Conservation (phyloP, 2,329 filamentous ascomycete species). For the Rutstroemia sp. region DNA sequence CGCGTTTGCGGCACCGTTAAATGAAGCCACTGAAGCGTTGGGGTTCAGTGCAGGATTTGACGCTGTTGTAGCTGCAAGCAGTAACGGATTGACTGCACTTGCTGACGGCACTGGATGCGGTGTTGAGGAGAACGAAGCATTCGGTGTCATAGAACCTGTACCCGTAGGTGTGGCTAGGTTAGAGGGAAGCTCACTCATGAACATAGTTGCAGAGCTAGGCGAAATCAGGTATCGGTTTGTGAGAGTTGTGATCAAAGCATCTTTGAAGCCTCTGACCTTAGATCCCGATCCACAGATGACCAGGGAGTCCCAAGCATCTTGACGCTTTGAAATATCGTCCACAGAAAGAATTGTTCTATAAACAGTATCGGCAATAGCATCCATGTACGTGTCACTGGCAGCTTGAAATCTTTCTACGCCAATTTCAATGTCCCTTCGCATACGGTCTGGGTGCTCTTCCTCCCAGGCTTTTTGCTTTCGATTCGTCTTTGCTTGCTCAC, state of each 20-base stretch:
- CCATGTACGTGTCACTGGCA: constrained; percentile 64
- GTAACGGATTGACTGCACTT: constrained; percentile 73
- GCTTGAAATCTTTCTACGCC: constrained; percentile 69
- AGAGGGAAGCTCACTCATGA: constrained; percentile 92
- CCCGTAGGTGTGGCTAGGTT: constrained; percentile 86
- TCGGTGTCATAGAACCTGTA: constrained; percentile 84
- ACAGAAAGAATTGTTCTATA: constrained; percentile 78
- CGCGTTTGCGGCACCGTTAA: constrained; percentile 23
- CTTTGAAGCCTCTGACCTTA: constrained; percentile 69
- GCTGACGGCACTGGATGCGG: constrained; percentile 49
- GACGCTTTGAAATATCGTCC: constrained; percentile 76
- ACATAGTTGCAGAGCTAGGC: constrained; percentile 88
- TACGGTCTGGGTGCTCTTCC: constrained; percentile 40
- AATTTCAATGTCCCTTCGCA: constrained; percentile 65
- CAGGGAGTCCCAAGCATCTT: constrained; percentile 84
- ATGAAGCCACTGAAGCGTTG: constrained; percentile 32
- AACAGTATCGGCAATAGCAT: constrained; percentile 76
- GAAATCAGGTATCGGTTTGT: constrained; percentile 81
- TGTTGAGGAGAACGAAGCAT: constrained; percentile 39
- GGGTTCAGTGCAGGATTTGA: constrained; percentile 29
- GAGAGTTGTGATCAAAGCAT: constrained; percentile 76
- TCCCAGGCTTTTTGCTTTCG: constrained; percentile 27
- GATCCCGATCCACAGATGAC: constrained; percentile 87
- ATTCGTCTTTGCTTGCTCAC: constrained; percentile 25
- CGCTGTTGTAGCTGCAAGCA: constrained; percentile 82